These are phyloP conservation scores for Aspergillus saccharolyticus DNA, from an alignment of 495 filamentous ascomycete genomes.

Conservation along the genomic window DNA sequence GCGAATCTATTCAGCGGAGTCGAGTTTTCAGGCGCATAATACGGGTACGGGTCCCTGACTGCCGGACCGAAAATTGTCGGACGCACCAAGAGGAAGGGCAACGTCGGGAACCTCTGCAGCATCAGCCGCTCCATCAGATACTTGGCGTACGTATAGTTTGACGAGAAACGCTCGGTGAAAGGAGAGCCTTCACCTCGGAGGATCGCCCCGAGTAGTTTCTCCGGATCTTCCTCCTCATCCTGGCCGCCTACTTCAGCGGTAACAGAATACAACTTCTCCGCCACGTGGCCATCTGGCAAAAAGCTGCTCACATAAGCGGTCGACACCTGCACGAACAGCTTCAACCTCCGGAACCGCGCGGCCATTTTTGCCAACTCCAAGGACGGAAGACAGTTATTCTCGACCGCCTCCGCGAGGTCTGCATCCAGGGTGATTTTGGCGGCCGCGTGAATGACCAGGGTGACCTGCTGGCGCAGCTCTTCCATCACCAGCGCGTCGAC, in stretches of 20 bases:
- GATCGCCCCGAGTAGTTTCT: slow-evolving; percentile 31
- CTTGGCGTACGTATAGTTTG: slow-evolving; percentile 36
- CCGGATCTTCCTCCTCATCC: slow-evolving; percentile 23
- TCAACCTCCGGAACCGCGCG: slow-evolving; percentile 27
- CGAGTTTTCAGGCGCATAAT: slow-evolving; percentile 33
- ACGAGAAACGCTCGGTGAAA: slow-evolving; percentile 25
- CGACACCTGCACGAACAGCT: slow-evolving; percentile 33
- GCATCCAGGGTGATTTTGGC: slow-evolving; percentile 34
- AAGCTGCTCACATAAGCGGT: slow-evolving; percentile 37
- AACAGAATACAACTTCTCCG: slow-evolving; percentile 26
- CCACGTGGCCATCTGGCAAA: slow-evolving; percentile 31
- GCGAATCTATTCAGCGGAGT: slow-evolving; percentile 35
- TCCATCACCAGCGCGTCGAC: slow-evolving; percentile 19
- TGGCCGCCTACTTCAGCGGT: not conserved
- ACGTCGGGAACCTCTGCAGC: slow-evolving; percentile 21
- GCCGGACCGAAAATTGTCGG: slow-evolving; percentile 41
- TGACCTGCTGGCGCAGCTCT: slow-evolving; percentile 25
- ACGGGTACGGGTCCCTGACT: slow-evolving; percentile 32
- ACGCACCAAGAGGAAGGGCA: slow-evolving; percentile 35
- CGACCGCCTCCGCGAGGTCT: slow-evolving; percentile 27
- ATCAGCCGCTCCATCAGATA: slow-evolving; percentile 37
- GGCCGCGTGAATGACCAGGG: slow-evolving; percentile 35
- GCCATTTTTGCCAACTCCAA: slow-evolving; percentile 31
- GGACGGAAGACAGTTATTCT: slow-evolving; percentile 35
- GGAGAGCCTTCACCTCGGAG: slow-evolving; percentile 18